Base-by-base conservation (phyloP, 2,329 filamentous ascomycete species). In the Proliferodiscus dingleyae region DNA sequence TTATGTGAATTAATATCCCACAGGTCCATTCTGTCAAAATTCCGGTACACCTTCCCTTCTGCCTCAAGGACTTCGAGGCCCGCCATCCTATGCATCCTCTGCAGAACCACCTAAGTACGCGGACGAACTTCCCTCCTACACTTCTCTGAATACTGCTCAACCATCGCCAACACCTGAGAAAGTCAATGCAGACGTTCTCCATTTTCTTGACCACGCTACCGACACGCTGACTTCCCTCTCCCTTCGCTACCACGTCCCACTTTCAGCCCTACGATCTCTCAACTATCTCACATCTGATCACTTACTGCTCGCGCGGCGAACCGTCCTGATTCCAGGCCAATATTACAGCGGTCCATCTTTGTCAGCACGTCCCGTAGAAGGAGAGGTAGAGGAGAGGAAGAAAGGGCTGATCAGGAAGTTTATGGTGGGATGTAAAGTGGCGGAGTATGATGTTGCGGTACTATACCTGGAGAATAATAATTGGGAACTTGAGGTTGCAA, bases 341-440 rank as follows among this genome's bases (percentile, higher is more conserved):
- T 81, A 78, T 60, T 88, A 86, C 67, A 79, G 74, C 3, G 81
- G 80, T 3, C 70, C 83, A 5, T 84, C 79, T 55, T 68, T 89
- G 19, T 87, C 81, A 37, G 85, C 86, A 1, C 70, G 75, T 22
- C 86, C 87, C 0, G 57, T 87, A n/a, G 84, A 86, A 43, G 80
- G 83, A 38, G 85, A 88, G 60, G 83, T 85, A 37, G 86, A 89
- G 58, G 83, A 87, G 66, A 70, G 76, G 40, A 75, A 81, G 51
- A 90, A 87, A 66, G 73, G 70, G 15, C 83, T 82, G 60, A 74
- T 91, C 26, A 73, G 87, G 33, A 77, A 84, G 50, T 91, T 84
- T 72, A 90, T 90, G 87, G 80, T 88, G 2, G 73, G 75, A 1
- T 87, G 83, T 67, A 91, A 91, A 62, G 83, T 87, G 22, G 70